Evolutionary conservation across 1,284 basidiomycete species (phyloP), one percentile per base, ranked within the genome.

Genomic region (Tylopilus sp.): DNA sequence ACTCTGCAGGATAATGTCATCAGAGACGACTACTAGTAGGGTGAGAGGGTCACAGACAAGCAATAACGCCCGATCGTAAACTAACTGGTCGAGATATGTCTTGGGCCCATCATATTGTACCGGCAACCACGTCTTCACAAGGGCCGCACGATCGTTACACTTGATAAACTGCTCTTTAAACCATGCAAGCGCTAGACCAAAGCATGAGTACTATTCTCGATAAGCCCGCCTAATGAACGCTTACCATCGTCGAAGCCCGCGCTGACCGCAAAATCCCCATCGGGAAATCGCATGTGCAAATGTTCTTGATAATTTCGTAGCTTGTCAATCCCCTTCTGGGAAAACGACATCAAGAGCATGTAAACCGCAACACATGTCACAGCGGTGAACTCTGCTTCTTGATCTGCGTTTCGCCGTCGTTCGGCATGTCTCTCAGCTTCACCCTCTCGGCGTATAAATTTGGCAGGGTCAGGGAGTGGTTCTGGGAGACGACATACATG

Each of bases 341-440:
- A 89, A 79, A 99, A 98, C 1, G 91, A 89, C 86, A 99, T 92
- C 53, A 97, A 87, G 69, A 96, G 93, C 84, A 98, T 92, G 82
- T 98, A 99, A 61, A 99, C 86, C 52, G 96, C 92, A 49, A 98
- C 90, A 61, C 90, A 91, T 0, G 92, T 92, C 81, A 96, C 87
- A 81, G 92, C 91, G 71, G 96, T 83, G 83, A 93, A 84, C 73
- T 93, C 92, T 19, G 90, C 91, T 72, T 93, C 91, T 73, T 89
- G 83, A 70, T 92, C 91, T 26, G 89, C 88, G 64, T 90, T 86
- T 75, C 87, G 88, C 68, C 92, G 81, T 71, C 84, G 82, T 58
- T 84, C 82, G 0, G 93, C 92, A 38, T 87, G 85, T 68, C 87
- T 89, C 44, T 92, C 90, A 1, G 85, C 84, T 75, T 96, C 93